A percentile compares a stretch with the other conserved stretches of the same genome.
These are phyloP conservation scores for Scheffersomyces ergatensis DNA, from an alignment of 805 yeast genomes.

Conservation along the genomic window DNA sequence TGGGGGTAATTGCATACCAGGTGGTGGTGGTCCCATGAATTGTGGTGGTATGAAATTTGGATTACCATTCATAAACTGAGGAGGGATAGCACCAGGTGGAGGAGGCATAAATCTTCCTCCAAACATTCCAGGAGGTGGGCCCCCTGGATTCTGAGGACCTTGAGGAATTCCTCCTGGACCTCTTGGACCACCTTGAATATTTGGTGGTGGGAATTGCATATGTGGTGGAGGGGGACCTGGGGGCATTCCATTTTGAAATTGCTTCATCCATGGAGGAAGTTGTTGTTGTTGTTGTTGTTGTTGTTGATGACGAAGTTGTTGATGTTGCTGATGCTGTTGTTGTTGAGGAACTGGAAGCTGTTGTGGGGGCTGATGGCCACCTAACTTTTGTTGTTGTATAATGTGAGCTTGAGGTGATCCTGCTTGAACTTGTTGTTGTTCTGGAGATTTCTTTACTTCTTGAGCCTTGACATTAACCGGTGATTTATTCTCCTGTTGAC, in stretches of 20 bases:
- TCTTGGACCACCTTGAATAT: conserved; percentile 17
- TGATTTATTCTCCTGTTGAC: conserved; percentile 1
- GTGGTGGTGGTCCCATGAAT: conserved; percentile 12
- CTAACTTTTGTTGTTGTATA: neutral
- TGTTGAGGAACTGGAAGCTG: neutral
- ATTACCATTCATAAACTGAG: conserved; percentile 9
- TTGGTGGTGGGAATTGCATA: conserved; percentile 14
- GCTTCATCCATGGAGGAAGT: conserved; percentile 17
- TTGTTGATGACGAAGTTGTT: conserved; percentile 1
- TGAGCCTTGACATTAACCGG: neutral
- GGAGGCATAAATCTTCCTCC: conserved; percentile 28
- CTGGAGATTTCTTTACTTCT: neutral
- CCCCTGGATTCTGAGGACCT: conserved; percentile 6
- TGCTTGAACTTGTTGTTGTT: neutral
- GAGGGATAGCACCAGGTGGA: conserved; percentile 13
- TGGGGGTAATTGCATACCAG: conserved; percentile 13
- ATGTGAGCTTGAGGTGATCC: neutral
- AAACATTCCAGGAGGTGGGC: conserved; percentile 34
- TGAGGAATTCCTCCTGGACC: neutral
- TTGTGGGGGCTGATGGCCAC: neutral
- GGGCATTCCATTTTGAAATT: conserved; percentile 9
- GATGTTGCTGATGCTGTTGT: conserved; percentile 4
- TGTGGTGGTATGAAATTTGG: conserved; percentile 11
- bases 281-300: conserved; percentile 4
- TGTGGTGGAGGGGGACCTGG: conserved; percentile 13